Conservation (phyloP, 2,329 filamentous ascomycete species). For the Fusarium compactum region DNA sequence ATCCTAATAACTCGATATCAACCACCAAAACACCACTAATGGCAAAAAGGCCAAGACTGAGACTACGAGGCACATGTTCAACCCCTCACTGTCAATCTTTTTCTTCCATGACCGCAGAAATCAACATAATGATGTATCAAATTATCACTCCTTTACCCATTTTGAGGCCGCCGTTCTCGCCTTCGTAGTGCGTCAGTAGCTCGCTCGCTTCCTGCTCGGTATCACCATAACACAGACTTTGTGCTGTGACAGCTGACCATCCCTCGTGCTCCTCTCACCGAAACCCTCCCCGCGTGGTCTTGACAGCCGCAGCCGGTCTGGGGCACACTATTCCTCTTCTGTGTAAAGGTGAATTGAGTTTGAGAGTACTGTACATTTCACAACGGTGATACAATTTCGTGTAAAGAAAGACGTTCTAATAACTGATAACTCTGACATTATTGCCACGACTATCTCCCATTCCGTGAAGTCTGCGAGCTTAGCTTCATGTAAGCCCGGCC, state of each 20-base stretch:
- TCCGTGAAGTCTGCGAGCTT: neutral
- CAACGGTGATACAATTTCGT: neutral
- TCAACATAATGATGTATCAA: slow-evolving; percentile 31
- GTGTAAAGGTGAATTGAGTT: slow-evolving; percentile 23
- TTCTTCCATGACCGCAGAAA: slow-evolving; percentile 15
- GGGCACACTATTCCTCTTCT: slow-evolving; percentile 26
- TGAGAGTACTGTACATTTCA: neutral
- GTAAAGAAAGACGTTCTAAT: neutral
- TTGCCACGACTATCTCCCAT: neutral
- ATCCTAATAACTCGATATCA: neutral
- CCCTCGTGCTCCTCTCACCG: slow-evolving; percentile 36
- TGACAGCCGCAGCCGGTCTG: slow-evolving; percentile 11
- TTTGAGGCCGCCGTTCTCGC: slow-evolving; percentile 33
- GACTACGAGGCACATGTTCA: slow-evolving; percentile 15
- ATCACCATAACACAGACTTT: slow-evolving; percentile 19
- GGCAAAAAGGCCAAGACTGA: slow-evolving; percentile 27
- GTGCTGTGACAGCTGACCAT: slow-evolving; percentile 34
- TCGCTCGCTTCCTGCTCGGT: slow-evolving; percentile 10
- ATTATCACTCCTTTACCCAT: neutral
- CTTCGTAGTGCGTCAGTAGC: slow-evolving; percentile 19
- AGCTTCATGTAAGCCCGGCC: too few relatives aligned
- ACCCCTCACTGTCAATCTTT: slow-evolving; percentile 14
- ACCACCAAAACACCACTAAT: neutral
- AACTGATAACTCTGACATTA: neutral
- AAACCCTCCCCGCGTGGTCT: slow-evolving; percentile 26